These are phyloP conservation scores for Sporopachydermia cereana DNA, from an alignment of 1,139 yeast species.

Conservation along the genomic window DNA sequence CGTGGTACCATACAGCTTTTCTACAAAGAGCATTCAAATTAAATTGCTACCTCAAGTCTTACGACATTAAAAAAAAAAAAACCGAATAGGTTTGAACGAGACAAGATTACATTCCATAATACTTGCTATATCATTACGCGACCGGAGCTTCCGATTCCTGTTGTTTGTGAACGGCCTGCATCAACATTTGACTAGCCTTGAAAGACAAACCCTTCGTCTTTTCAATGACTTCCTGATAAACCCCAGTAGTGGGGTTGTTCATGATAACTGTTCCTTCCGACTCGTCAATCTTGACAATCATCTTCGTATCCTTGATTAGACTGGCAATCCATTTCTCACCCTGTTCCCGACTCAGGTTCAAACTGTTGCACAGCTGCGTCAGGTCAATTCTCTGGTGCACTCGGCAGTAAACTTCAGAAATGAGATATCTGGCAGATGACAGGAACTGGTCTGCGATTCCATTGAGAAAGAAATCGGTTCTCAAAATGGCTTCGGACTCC, in stretches of 20 bases:
- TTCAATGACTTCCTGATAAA: slow-evolving; percentile 47
- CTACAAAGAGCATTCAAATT: too few relatives aligned
- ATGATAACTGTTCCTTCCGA: slow-evolving; percentile 35
- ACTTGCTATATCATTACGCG: neutral
- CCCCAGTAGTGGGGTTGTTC: slow-evolving; percentile 33
- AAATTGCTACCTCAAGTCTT: too few relatives aligned
- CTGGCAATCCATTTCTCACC: slow-evolving; percentile 40
- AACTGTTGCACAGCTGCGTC: slow-evolving; percentile 29
- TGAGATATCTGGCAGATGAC: slow-evolving; percentile 36
- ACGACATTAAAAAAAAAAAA: too few relatives aligned
- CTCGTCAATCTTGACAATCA: slow-evolving; percentile 40
- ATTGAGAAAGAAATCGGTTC: slow-evolving; percentile 43
- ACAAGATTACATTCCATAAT: too few relatives aligned
- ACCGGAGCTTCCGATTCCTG: slow-evolving; percentile 14
- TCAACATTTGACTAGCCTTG: slow-evolving; percentile 42
- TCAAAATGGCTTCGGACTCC: slow-evolving; percentile 34
- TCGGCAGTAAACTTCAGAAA: slow-evolving; percentile 41
- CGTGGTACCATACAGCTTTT: too few relatives aligned
- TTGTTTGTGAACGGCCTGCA: slow-evolving; percentile 26
- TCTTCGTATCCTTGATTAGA: slow-evolving; percentile 35
- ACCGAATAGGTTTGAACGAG: too few relatives aligned
- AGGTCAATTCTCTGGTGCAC: slow-evolving; percentile 39
- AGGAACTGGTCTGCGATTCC: slow-evolving; percentile 31
- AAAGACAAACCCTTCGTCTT: slow-evolving; percentile 48
- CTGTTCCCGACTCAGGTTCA: slow-evolving; percentile 33